Evolutionary conservation across 2,329 filamentous ascomycete species (phyloP).

Genomic region (Clarireedia homoeocarpa): DNA sequence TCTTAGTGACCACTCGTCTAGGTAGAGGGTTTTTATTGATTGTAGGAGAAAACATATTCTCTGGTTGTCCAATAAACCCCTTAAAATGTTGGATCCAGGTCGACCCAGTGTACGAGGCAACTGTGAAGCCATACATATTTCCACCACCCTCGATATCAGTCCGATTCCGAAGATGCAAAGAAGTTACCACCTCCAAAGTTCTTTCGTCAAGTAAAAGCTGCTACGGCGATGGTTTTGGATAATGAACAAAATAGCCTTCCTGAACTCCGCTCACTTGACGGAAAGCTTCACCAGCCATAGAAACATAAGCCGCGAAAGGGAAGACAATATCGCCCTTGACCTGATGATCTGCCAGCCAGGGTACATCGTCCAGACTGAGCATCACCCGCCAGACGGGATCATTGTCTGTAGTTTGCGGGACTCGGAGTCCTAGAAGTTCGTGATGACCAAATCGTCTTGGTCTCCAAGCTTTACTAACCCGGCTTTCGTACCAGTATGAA

Average conservation of each 20-base stretch:
- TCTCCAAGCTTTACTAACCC: too few species aligned
- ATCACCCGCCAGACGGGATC: neutral
- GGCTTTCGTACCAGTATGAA: too few species aligned
- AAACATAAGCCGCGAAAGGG: conserved; percentile 25
- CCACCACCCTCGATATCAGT: too few species aligned
- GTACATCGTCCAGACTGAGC: neutral
- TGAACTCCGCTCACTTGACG: conserved; percentile 2
- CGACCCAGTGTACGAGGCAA: too few species aligned
- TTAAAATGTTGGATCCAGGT: too few species aligned
- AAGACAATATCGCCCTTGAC: conserved; percentile 33
- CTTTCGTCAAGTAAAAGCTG: neutral
- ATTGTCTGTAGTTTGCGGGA: too few species aligned
- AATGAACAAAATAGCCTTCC: neutral
- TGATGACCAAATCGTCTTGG: too few species aligned
- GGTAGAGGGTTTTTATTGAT: neutral
- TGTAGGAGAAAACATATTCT: neutral
- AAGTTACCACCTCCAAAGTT: conserved; percentile 21
- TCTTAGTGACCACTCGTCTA: neutral
- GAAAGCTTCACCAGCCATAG: conserved; percentile 27
- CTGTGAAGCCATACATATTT: too few species aligned
- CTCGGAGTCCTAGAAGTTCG: too few species aligned
- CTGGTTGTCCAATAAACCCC: too few species aligned
- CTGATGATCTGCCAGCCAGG: conserved; percentile 36
- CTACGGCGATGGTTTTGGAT: neutral
- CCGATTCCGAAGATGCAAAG: too few species aligned